Conservation (phyloP, 2,329 filamentous ascomycete genomes). For the Stagonosporopsis rhizophila region DNA sequence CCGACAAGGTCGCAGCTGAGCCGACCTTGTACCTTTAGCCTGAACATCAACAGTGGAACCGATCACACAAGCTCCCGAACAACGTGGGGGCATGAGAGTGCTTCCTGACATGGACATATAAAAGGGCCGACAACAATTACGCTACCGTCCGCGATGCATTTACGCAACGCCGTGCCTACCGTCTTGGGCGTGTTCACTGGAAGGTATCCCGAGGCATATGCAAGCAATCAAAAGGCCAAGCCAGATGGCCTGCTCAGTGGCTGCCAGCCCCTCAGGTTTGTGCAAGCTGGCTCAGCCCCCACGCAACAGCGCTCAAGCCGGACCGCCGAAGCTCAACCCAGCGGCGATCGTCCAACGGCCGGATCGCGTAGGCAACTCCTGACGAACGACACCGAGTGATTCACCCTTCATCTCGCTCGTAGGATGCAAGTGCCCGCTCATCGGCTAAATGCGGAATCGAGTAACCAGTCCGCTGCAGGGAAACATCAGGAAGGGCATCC, state of each 20-base stretch:
- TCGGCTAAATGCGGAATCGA: slow-evolving; percentile 5
- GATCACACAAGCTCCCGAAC: slow-evolving; percentile 13
- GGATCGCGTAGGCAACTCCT: not conserved
- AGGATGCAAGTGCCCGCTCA: slow-evolving; percentile 2
- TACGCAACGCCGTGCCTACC: slow-evolving; percentile 1
- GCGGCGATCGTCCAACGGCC: slow-evolving; percentile 16
- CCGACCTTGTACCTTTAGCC: slow-evolving; percentile 11
- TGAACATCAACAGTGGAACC: slow-evolving; percentile 7
- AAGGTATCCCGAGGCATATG: slow-evolving; percentile 14
- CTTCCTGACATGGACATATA: not conserved
- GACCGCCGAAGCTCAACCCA: slow-evolving; percentile 12
- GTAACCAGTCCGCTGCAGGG: not conserved
- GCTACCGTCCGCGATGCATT: slow-evolving; percentile 11
- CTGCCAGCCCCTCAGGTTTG: slow-evolving; percentile 14
- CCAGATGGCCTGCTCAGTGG: slow-evolving; percentile 1
- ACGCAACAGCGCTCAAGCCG: slow-evolving; percentile 14
- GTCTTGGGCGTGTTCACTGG: not conserved
- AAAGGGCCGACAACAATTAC: slow-evolving; percentile 5
- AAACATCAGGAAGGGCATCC: not conserved
- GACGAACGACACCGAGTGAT: not conserved
- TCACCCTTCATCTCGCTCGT: slow-evolving; percentile 3
- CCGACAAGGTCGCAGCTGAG: too few species aligned
- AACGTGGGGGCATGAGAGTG: slow-evolving; percentile 6
- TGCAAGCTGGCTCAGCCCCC: slow-evolving; percentile 14
- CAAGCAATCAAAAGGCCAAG: not conserved